Conservation (phyloP, 495 filamentous ascomycete genomes). For the Aspergillus asperescens region DNA sequence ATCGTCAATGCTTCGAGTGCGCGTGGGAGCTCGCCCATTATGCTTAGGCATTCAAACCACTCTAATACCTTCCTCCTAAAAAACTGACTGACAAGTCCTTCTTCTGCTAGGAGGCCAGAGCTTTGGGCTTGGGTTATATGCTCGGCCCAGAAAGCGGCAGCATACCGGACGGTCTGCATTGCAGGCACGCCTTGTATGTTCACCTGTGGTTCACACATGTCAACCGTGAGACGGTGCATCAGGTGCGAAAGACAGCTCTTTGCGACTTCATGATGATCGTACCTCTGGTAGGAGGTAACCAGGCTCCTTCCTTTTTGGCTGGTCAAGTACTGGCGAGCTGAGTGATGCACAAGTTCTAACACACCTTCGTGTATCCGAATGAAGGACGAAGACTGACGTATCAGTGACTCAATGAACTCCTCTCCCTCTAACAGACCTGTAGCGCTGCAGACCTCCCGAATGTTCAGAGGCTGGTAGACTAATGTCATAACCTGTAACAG, state of each 20-base stretch:
- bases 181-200: background rate
- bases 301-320: slow-evolving; percentile 11
- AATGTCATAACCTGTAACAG: background rate
- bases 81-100: background rate
- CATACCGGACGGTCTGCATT: background rate
- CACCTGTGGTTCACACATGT: background rate
- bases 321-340: slow-evolving; percentile 17
- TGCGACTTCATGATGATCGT: background rate
- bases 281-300: background rate
- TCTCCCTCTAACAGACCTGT: background rate
- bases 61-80: slow-evolving; percentile 20
- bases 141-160: background rate
- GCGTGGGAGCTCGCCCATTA: slow-evolving; percentile 18
- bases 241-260: background rate
- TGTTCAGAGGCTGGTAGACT: background rate
- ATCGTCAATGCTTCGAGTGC: slow-evolving; percentile 9
- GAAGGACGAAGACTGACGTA: slow-evolving; percentile 17
- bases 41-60: slow-evolving; percentile 27
- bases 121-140: background rate
- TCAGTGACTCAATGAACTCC: background rate
- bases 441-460: background rate
- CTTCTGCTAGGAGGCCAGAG: too few relatives aligned
- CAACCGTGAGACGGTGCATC: background rate
- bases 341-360: slow-evolving; percentile 23
- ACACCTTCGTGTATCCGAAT: slow-evolving; percentile 13